Conservation (phyloP, 2,329 filamentous ascomycete genomes). For the Lecanicillium sp. region DNA sequence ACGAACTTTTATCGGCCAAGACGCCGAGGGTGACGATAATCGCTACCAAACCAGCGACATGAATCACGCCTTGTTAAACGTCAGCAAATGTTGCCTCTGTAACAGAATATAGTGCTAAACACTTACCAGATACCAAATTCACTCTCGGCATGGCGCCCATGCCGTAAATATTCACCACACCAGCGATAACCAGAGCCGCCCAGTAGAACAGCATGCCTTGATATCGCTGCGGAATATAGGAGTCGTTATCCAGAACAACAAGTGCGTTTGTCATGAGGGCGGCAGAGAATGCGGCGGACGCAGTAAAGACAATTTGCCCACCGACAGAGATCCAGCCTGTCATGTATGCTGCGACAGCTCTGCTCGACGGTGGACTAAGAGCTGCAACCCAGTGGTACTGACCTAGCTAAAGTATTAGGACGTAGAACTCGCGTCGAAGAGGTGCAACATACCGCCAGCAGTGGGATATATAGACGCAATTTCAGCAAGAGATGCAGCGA, state of each 20-base stretch:
- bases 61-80: constrained; percentile 14
- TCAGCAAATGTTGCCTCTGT: constrained; percentile 1
- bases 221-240: constrained; percentile 33
- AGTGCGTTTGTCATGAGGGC: constrained; percentile 35
- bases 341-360: constrained; percentile 9
- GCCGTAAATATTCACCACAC: constrained; percentile 34
- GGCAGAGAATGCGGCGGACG: constrained; percentile 37
- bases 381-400: constrained; percentile 39
- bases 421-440: not conserved
- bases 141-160: constrained; percentile 26
- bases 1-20: constrained; percentile 21
- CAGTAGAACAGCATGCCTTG: constrained; percentile 40
- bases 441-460: constrained; percentile 17
- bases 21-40: constrained; percentile 21
- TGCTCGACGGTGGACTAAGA: constrained; percentile 14
- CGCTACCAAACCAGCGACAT: constrained; percentile 18
- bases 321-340: constrained; percentile 38
- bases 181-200: constrained; percentile 29
- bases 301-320: constrained; percentile 36
- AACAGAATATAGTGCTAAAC: too few relatives aligned
- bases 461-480: constrained; percentile 30
- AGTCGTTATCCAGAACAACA: constrained; percentile 32
- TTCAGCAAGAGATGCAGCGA: constrained; percentile 30
- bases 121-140: constrained; percentile 19
- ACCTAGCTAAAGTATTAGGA: constrained; percentile 15